A percentile compares a stretch with the other conserved stretches of the same genome.
Conservation (phyloP, 257 asterid genomes). For the Penstemon davidsonii region DNA sequence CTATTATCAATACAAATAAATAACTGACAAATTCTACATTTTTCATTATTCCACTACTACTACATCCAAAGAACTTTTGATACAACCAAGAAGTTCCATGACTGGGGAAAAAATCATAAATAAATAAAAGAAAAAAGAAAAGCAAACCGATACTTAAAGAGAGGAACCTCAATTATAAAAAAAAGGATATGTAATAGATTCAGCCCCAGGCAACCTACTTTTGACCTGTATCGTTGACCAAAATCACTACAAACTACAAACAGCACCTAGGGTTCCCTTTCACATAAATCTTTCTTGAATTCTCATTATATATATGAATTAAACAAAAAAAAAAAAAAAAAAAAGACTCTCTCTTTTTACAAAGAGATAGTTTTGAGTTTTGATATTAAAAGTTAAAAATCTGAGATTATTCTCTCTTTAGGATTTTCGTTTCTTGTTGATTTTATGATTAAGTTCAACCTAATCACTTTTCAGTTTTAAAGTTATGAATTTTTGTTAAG, state of each 20-base stretch:
- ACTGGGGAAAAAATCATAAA: constrained; percentile 8
- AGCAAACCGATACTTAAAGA: neutral
- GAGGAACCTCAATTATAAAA: neutral
- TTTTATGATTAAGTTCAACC: too few species aligned
- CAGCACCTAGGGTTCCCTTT: constrained; percentile 34
- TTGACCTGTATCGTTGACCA: constrained; percentile 36
- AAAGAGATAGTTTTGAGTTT: too few species aligned
- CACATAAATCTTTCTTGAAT: neutral
- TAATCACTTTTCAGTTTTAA: too few species aligned
- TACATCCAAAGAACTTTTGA: constrained; percentile 33
- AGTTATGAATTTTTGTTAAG: too few species aligned
- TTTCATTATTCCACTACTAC: constrained; percentile 23
- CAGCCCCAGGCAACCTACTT: constrained; percentile 22
- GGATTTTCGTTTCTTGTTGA: too few species aligned
- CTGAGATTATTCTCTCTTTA: too few species aligned
- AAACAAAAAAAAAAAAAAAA: too few species aligned
- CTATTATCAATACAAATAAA: constrained; percentile 3
- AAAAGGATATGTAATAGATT: constrained; percentile 14
- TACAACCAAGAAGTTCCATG: constrained; percentile 33
- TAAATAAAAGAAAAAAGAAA: neutral
- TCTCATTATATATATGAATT: neutral
- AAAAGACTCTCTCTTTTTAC: too few species aligned
- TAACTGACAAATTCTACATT: constrained; percentile 38
- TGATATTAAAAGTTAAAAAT: too few species aligned
- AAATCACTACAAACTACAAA: neutral